Conservation (phyloP, 352 stramenopile species). For the Globisporangium alternatum region DNA sequence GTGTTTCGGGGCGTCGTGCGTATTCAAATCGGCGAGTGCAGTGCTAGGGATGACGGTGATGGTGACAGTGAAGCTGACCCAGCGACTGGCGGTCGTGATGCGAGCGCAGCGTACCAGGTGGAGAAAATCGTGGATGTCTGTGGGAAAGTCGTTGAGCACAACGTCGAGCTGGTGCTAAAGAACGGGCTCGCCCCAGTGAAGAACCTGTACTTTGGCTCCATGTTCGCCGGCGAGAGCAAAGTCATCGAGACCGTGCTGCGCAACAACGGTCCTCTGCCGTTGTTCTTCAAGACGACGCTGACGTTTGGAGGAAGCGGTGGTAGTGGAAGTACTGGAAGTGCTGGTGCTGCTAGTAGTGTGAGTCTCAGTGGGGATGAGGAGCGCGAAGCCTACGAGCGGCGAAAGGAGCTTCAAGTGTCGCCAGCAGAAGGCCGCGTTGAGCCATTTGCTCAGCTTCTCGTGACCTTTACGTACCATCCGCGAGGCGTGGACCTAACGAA, state of each 20-base stretch:
- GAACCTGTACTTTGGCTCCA: constrained; percentile 62
- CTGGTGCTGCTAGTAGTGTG: not conserved
- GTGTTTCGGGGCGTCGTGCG: constrained; percentile 42
- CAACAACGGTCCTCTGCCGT: constrained; percentile 73
- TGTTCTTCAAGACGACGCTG: constrained; percentile 61
- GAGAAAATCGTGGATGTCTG: constrained; percentile 82
- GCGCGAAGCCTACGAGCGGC: constrained; percentile 58
- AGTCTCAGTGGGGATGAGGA: constrained; percentile 40
- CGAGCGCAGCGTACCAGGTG: constrained; percentile 13
- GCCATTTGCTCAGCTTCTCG: constrained; percentile 40
- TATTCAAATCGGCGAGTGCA: constrained; percentile 37
- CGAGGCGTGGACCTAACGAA: constrained; percentile 30
- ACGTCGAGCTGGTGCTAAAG: constrained; percentile 70
- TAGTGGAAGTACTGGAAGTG: constrained; percentile 8
- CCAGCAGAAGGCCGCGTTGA: constrained; percentile 59
- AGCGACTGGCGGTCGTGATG: not conserved
- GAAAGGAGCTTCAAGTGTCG: constrained; percentile 63
- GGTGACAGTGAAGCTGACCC: constrained; percentile 11
- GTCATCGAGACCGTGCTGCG: constrained; percentile 61
- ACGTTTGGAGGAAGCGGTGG: constrained; percentile 31
- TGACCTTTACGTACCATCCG: constrained; percentile 57
- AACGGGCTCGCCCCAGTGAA: constrained; percentile 42
- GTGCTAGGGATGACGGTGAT: constrained; percentile 9
- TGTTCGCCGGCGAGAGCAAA: constrained; percentile 62
- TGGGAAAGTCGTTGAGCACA: constrained; percentile 82